Conservation (phyloP, 257 asterid species). For the Euphrasia confusa region DNA sequence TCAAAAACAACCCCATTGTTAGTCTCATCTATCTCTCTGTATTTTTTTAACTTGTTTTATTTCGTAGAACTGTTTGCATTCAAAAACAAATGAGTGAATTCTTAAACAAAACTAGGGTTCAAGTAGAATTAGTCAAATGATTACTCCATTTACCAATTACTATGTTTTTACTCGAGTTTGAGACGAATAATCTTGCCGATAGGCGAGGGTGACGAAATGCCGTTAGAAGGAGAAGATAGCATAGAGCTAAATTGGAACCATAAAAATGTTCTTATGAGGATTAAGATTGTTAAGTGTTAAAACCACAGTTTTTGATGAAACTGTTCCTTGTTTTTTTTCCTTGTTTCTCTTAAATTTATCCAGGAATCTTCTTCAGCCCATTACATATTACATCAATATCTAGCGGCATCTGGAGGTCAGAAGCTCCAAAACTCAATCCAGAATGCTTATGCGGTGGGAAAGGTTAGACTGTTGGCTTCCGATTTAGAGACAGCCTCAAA, state of each 20-base stretch:
- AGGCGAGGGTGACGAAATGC: too few relatives aligned
- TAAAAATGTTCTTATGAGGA: too few relatives aligned
- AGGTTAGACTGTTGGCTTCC: slow-evolving; percentile 65
- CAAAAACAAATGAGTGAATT: too few relatives aligned
- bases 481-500: slow-evolving; percentile 75
- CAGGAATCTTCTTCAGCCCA: slow-evolving; percentile 86
- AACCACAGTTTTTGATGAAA: too few relatives aligned
- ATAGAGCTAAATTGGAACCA: too few relatives aligned
- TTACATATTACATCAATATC: slow-evolving; percentile 74
- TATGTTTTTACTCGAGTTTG: too few relatives aligned
- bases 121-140: too few relatives aligned
- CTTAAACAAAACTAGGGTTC: neutral
- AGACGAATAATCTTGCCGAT: too few relatives aligned
- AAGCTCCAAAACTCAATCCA: slow-evolving; percentile 58
- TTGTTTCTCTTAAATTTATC: neutral
- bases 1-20: slow-evolving; percentile 1
- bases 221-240: too few relatives aligned
- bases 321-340: neutral
- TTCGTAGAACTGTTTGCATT: too few relatives aligned
- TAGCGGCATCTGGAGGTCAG: slow-evolving; percentile 78
- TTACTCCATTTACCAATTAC: too few relatives aligned
- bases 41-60: neutral
- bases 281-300: too few relatives aligned
- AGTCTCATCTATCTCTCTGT: neutral
- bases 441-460: slow-evolving; percentile 82